Evolutionary conservation across 352 stramenopile genomes (phyloP), one percentile per base, ranked within the genome.

Genomic region (Phytophthora quininea): DNA sequence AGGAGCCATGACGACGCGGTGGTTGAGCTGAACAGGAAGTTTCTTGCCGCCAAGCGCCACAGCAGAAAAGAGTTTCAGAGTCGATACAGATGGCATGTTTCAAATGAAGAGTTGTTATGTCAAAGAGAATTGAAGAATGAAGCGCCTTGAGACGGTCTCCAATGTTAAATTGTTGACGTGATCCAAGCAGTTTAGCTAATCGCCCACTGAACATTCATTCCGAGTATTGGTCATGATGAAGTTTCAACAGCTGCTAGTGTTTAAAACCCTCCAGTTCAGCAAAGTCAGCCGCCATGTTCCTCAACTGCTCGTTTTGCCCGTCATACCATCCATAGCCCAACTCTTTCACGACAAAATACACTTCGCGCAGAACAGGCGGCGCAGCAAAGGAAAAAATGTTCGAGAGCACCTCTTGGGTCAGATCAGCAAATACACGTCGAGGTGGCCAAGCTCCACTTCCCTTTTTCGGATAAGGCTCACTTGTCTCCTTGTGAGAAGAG

Each of bases 1-100:
- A 4, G 78, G 78, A n/a, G 76, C 69, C 63, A 86, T 74, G 43
- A 81, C 71, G 24, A 86, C 67, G 54, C 76, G 72, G 54, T 86
- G 71, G 46, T 72, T 64, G 24, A 86, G 67, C 35, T 68, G 31
- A 24, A 79, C 42, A 7, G 63, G 64, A 43, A 12, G 12, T 49
- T 64, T 40, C 38, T 62, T 65, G 48, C 59, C 65, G 35, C 69
- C 73, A 31, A 78, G 51, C 57, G 54, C 64, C 12, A 78, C 45
- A 4, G 64, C 53, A 37, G 58, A 58, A 56, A 79, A 77, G 45
- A 79, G 69, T 55, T 67, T 68, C 40, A 49, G 27, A 3, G 52
- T 54, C 3, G 58, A 50, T 43, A 12, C 37, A 43, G 37, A 43
- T 12, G 37, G 7, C 37, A 43, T 43, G n/a, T n/a, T n/a, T n/a